Percentiles rank a stretch among this genome's conserved stretches.
These are phyloP conservation scores for Fraxinus excelsior DNA, from an alignment of 257 asterid genomes.

Conservation along the genomic window DNA sequence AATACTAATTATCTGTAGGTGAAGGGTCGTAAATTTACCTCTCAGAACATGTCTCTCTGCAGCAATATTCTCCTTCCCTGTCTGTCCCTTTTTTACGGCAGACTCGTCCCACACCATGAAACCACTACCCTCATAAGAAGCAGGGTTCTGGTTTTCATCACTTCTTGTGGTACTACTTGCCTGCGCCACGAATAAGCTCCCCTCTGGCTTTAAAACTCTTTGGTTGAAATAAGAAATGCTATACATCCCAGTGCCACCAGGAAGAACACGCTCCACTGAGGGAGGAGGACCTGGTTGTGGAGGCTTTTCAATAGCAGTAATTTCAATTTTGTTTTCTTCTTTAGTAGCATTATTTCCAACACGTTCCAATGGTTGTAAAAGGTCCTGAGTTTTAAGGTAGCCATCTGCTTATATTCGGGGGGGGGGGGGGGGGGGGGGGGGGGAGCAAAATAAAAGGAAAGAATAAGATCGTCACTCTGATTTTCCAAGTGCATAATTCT, in stretches of 20 bases:
- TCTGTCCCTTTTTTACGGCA: constrained; percentile 80
- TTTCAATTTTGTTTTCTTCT: constrained; percentile 53
- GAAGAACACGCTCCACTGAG: constrained; percentile 63
- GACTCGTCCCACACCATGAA: constrained; percentile 90
- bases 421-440: constrained; percentile 18
- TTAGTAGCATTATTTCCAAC: constrained; percentile 46
- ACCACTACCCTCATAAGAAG: constrained; percentile 73
- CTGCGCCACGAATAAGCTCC: constrained; percentile 44
- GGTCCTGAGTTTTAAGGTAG: constrained; percentile 80
- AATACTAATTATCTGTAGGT: background rate
- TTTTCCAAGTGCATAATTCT: background rate
- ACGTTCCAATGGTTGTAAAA: constrained; percentile 85
- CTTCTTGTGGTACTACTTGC: constrained; percentile 55
- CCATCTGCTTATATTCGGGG: constrained; percentile 46
- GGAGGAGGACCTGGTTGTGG: constrained; percentile 40
- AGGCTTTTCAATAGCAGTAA: constrained; percentile 50
- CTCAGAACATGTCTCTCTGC: constrained; percentile 48
- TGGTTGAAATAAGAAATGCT: constrained; percentile 74
- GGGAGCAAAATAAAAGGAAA: background rate
- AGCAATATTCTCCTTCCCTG: constrained; percentile 95
- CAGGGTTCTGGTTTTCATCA: constrained; percentile 67
- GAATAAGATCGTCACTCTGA: constrained; percentile 7
- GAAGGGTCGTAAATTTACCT: constrained; percentile 45
- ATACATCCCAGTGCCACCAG: constrained; percentile 85
- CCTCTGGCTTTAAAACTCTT: constrained; percentile 54